Evolutionary conservation across 2,329 filamentous ascomycete species (phyloP), one percentile per base, ranked within the genome.

Genomic region (Claviceps purpurea): DNA sequence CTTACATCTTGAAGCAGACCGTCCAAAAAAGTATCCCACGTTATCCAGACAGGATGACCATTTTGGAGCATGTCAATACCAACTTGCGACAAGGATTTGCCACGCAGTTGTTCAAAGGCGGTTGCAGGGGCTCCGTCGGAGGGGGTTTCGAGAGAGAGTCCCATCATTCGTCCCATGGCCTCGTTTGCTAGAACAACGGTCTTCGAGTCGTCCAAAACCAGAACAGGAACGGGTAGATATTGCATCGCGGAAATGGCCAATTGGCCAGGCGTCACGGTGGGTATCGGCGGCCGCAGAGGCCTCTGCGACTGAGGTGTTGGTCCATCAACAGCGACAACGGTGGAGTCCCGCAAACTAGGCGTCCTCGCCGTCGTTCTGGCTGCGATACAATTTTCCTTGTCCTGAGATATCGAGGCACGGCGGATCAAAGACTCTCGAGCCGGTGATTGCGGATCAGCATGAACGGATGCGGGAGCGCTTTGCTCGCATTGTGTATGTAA

Each of bases 111-210:
- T 38, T 89, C 82, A 41, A 77, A 71, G 4, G 78, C 70, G 10
- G 70, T 70, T 3, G 69, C 63, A 5, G 64, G 61, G 47, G 72
- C 70, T 18, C 73, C 70, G 16, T 67, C 66, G 26, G 66, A 67
- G 4, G 68, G 59, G 30, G 65, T 63, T 16, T 72, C 70, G 2
- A 62, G 56, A 26, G 79, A 71, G 48, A 86, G 37, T 84, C 85
- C 42, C 43, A 54, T 51, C 59, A 90, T 68, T 51, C 79, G 75
- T 1, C 81, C 84, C 78, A 89, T 84, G 20, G 86, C 82, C 58
- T 89, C 83, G 59, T 90, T 90, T 24, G 85, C 85, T 38, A 89
- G 66, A 1, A 86, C 74, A 3, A 89, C 76, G 0, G 82, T 85
- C 65, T 89, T 89, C 34, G 78, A 61, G 39, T 74, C 78, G 49